Evolutionary conservation across 352 stramenopile genomes (phyloP).

Genomic region (Phytopythium ostracodes): DNA sequence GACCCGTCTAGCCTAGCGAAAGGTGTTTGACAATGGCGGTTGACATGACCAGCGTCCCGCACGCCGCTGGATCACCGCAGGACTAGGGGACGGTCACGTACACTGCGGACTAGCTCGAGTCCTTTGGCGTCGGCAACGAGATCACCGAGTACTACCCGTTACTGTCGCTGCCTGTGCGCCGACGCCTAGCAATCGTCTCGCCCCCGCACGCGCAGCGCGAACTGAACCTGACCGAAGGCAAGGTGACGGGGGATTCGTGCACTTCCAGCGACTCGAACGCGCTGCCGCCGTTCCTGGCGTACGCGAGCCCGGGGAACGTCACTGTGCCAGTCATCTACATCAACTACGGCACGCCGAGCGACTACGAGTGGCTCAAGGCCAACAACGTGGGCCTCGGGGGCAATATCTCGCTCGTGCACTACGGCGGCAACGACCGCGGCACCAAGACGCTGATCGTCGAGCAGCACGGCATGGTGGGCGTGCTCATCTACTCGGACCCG

Average conservation of each 20-base stretch:
- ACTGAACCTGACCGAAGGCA: constrained; percentile 52
- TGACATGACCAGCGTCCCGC: constrained; percentile 10
- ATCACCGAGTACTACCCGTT: constrained; percentile 68
- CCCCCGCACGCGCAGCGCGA: constrained; percentile 22
- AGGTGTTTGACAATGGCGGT: too few relatives aligned
- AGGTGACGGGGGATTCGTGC: constrained; percentile 59
- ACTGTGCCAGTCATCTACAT: constrained; percentile 69
- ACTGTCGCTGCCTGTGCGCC: constrained; percentile 53
- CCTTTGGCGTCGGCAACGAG: constrained; percentile 52
- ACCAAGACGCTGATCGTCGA: constrained; percentile 1
- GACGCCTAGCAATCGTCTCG: constrained; percentile 34
- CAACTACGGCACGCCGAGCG: constrained; percentile 71
- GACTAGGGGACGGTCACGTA: constrained; percentile 54
- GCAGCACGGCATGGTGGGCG: constrained; percentile 50
- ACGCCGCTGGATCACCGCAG: constrained; percentile 29
- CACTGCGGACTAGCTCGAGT: constrained; percentile 41
- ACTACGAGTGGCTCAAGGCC: constrained; percentile 59
- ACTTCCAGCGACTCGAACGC: constrained; percentile 45
- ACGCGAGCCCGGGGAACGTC: constrained; percentile 63
- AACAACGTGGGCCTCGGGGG: constrained; percentile 46
- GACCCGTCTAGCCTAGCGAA: too few relatives aligned
- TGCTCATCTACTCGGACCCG: constrained; percentile 88
- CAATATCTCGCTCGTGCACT: constrained; percentile 63
- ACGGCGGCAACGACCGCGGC: constrained; percentile 30
- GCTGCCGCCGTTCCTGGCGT: constrained; percentile 75